A percentile compares a stretch with the other conserved stretches of the same genome.
These are phyloP conservation scores for Phytophthora pisi DNA, from an alignment of 352 stramenopile species.

Conservation along the genomic window DNA sequence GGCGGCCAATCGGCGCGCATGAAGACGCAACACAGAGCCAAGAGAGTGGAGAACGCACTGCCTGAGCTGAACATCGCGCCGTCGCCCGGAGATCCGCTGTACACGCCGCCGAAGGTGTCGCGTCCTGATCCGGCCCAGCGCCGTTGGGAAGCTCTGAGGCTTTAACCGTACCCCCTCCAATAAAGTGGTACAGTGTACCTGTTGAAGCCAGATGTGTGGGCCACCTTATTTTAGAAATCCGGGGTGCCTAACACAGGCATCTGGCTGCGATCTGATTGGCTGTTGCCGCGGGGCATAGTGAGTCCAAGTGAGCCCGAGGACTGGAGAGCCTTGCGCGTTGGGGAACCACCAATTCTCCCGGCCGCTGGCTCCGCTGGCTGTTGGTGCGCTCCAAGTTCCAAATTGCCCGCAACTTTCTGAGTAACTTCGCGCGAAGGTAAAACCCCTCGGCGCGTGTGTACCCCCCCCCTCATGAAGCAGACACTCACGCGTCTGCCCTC, in stretches of 20 bases:
- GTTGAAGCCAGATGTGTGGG: not conserved
- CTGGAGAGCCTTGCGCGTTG: conserved; percentile 76
- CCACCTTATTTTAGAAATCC: conserved; percentile 2
- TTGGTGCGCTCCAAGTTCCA: conserved; percentile 80
- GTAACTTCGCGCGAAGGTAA: conserved; percentile 78
- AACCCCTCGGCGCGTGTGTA: conserved; percentile 1
- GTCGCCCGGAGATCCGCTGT: conserved; percentile 3
- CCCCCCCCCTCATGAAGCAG: not conserved
- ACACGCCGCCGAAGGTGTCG: conserved; percentile 1
- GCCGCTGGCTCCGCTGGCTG: conserved; percentile 24
- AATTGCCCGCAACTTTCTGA: conserved; percentile 91
- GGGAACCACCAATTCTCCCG: conserved; percentile 82
- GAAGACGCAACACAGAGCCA: not conserved
- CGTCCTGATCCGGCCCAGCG: conserved; percentile 1
- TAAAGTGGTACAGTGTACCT: conserved; percentile 17
- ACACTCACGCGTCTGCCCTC: conserved; percentile 7
- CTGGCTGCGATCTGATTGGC: conserved; percentile 46
- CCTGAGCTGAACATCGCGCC: conserved; percentile 44
- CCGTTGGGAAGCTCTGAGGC: not conserved
- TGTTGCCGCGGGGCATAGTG: conserved; percentile 50
- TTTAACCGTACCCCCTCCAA: not conserved
- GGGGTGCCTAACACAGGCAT: conserved; percentile 3
- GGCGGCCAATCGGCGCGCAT: not conserved
- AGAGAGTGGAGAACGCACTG: conserved; percentile 28
- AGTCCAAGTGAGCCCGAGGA: conserved; percentile 62